Evolutionary conservation across 2,329 filamentous ascomycete genomes (phyloP).

Genomic region (Talaromyces funiculosus): DNA sequence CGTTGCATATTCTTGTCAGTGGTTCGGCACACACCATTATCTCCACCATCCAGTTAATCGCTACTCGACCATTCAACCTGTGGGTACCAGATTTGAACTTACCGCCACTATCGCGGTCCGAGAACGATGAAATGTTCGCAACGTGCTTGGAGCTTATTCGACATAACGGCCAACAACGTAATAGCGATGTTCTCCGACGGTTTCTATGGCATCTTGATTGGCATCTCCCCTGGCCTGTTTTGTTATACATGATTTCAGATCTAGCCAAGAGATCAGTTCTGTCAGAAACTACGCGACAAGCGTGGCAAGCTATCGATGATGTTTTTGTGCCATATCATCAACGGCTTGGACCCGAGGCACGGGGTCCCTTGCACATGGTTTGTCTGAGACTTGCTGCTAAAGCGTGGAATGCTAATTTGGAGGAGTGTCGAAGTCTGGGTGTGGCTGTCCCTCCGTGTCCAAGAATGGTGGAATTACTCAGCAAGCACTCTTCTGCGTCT

Average conservation of each 20-base stretch:
- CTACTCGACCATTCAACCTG: slow-evolving; percentile 57
- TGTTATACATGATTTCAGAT: slow-evolving; percentile 3
- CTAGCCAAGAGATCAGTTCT: slow-evolving; percentile 1
- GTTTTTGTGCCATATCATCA: background rate
- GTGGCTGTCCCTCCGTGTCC: background rate
- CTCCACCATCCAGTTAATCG: slow-evolving; percentile 70
- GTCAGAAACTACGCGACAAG: background rate
- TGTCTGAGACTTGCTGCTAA: slow-evolving; percentile 7
- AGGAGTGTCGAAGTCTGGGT: background rate
- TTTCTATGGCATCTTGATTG: slow-evolving; percentile 10
- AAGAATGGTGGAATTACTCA: background rate
- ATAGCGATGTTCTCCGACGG: background rate
- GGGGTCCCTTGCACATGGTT: slow-evolving; percentile 7
- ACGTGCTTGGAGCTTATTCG: slow-evolving; percentile 4
- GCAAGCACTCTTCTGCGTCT: background rate
- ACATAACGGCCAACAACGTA: background rate
- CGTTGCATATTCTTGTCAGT: slow-evolving; percentile 62
- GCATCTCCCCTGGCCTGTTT: slow-evolving; percentile 9
- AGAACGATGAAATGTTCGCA: slow-evolving; percentile 3
- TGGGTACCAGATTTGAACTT: background rate
- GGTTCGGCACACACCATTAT: slow-evolving; percentile 66
- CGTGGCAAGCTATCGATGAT: slow-evolving; percentile 3
- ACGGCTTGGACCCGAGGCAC: slow-evolving; percentile 4
- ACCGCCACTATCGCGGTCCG: background rate
- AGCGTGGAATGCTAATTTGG: slow-evolving; percentile 3